Evolutionary conservation across 2,329 filamentous ascomycete genomes (phyloP), one percentile per base, ranked within the genome.

Genomic region (Metarhizium guizhouense): DNA sequence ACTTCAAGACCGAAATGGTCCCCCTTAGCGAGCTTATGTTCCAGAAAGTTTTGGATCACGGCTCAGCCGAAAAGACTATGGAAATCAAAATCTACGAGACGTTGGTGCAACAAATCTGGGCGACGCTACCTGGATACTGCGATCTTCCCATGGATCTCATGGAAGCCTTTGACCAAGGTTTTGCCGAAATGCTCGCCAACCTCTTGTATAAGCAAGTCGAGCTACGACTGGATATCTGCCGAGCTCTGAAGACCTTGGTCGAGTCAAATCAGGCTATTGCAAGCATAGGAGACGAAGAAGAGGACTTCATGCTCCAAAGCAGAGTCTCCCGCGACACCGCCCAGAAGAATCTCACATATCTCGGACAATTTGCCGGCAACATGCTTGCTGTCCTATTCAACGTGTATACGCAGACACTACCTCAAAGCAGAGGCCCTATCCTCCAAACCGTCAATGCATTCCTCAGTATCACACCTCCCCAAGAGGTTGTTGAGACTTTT

Each of bases 71-170:
- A 67, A 96, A 96, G 78, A 94, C 90, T 0, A 92, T 96, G 81
- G 91, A 97, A 69, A 82, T 94, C 67, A 99, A 99, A 77, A 95
- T 99, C 57, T 99, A 94, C 68, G 93, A 99, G 73, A 97, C 94
- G 0, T 77, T 99, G 4, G 90, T 99, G 8, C 88, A 95, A 62
- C 94, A 99, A 68, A 92, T 93, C 47, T 99, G 94, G 94, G 90
- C 90, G 0, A 86, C 88, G 53, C 79, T 99, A 16, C 93, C 94
- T 0, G 94, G 94, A 1, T 99, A 96, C 74, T 97, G 94, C 69
- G 90, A 96, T 68, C 76, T 96, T 54, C 93, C 94, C 1, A 73
- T 96, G 40, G 94, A 99, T 66, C 67, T 93, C 47, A 74, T 72
- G 5, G 77, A 85, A 59, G 79, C 89, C 1, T 95, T 99, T 63